These are phyloP conservation scores for Dillenia turbinata DNA, from an alignment of 164 flowering plant genomes.

Conservation along the genomic window DNA sequence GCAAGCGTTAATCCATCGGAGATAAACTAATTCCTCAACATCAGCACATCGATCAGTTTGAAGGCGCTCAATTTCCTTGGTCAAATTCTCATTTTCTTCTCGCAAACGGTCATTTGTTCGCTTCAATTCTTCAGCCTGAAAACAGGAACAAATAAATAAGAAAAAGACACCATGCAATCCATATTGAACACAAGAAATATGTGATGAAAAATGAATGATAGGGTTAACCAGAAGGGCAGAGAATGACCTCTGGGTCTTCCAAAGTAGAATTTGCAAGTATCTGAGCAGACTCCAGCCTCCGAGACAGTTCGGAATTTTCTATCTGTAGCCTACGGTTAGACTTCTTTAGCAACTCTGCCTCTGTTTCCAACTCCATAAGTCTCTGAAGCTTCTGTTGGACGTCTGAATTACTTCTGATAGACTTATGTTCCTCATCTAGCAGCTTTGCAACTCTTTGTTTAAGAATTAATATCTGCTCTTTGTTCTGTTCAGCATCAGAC, in stretches of 20 bases:
- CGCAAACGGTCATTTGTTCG: slow-evolving; percentile 28
- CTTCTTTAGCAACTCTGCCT: slow-evolving; percentile 39
- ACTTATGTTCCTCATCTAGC: slow-evolving; percentile 43
- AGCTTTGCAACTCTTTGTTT: slow-evolving; percentile 51
- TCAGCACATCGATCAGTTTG: slow-evolving; percentile 62
- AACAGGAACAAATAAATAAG: slow-evolving; percentile 1
- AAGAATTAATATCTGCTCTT: slow-evolving; percentile 54
- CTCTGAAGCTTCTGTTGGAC: slow-evolving; percentile 28
- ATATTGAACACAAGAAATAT: neutral
- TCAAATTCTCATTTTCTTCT: slow-evolving; percentile 49
- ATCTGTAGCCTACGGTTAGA: slow-evolving; percentile 43
- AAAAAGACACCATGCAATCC: neutral
- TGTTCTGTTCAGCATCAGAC: slow-evolving; percentile 53
- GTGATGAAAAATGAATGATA: neutral
- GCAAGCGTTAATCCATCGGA: slow-evolving; percentile 93
- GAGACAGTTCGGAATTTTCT: slow-evolving; percentile 63
- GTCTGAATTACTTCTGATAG: slow-evolving; percentile 18
- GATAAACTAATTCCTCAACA: slow-evolving; percentile 84
- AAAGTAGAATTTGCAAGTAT: slow-evolving; percentile 44
- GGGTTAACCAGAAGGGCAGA: neutral
- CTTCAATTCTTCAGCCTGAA: slow-evolving; percentile 46
- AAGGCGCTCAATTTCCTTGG: slow-evolving; percentile 60
- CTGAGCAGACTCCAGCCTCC: slow-evolving; percentile 60
- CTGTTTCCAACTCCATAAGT: slow-evolving; percentile 45
- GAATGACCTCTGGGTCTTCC: slow-evolving; percentile 56